Conservation (phyloP, 2,329 filamentous ascomycete genomes). For the Alternaria brassicicola region DNA sequence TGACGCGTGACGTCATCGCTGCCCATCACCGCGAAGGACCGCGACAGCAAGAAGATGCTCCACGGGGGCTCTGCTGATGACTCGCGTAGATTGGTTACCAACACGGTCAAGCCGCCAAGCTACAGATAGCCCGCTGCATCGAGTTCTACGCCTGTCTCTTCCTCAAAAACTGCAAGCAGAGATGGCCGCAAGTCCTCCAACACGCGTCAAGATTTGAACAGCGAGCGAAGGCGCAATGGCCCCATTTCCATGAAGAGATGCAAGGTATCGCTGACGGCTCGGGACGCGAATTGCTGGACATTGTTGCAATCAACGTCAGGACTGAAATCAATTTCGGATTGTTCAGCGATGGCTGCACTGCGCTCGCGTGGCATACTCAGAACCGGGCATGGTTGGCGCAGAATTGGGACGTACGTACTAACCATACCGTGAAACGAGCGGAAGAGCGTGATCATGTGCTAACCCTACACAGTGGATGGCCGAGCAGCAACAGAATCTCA, state of each 20-base stretch:
- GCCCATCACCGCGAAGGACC: background rate
- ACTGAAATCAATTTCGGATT: conserved; percentile 65
- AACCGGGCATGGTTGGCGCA: conserved; percentile 56
- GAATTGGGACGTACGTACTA: conserved; percentile 61
- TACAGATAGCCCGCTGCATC: conserved; percentile 53
- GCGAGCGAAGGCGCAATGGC: conserved; percentile 52
- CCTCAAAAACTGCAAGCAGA: conserved; percentile 53
- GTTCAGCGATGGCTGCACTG: conserved; percentile 65
- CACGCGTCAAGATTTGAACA: conserved; percentile 57
- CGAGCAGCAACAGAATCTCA: conserved; percentile 57
- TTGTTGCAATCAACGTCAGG: conserved; percentile 64
- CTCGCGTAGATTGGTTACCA: conserved; percentile 54
- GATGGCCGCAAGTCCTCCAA: conserved; percentile 54
- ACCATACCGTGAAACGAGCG: background rate
- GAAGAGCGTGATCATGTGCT: background rate
- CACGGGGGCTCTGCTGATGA: background rate
- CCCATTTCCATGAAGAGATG: conserved; percentile 54
- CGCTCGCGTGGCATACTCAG: conserved; percentile 54
- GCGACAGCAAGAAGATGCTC: background rate
- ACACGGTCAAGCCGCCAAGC: conserved; percentile 52
- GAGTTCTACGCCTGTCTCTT: conserved; percentile 58
- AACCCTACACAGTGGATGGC: conserved; percentile 54
- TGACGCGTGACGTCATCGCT: conserved; percentile 23
- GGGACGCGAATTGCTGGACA: conserved; percentile 53
- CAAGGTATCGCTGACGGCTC: conserved; percentile 61